These are phyloP conservation scores for Dacryopinax spathularia DNA, from an alignment of 768 basidiomycete genomes.

Conservation along the genomic window DNA sequence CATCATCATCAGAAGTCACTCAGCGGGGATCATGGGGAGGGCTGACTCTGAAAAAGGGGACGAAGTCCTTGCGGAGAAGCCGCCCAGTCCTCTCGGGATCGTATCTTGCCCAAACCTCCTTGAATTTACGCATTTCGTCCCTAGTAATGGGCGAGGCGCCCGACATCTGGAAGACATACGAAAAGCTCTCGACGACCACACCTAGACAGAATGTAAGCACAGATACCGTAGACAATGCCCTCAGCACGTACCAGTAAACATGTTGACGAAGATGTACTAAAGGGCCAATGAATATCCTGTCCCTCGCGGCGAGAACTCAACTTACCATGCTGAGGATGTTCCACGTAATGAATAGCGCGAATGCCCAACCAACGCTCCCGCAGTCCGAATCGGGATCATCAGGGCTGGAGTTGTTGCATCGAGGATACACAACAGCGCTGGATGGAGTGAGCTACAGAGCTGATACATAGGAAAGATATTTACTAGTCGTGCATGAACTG, in stretches of 20 bases:
- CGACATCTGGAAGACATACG: constrained; percentile 82
- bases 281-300: not conserved
- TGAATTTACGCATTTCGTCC: constrained; percentile 87
- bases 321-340: constrained; percentile 86
- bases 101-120: constrained; percentile 83
- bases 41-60: constrained; percentile 70
- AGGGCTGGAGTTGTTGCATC: constrained; percentile 48
- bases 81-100: constrained; percentile 67
- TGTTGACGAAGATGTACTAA: constrained; percentile 89
- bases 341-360: constrained; percentile 82
- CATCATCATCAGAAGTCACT: not conserved
- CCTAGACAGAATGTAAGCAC: constrained; percentile 26
- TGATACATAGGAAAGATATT: constrained; percentile 19
- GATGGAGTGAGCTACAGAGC: constrained; percentile 9
- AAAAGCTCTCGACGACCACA: constrained; percentile 92
- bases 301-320: constrained; percentile 1
- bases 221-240: not conserved
- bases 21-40: not conserved
- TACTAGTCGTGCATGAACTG: constrained; percentile 95
- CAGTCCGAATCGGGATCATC: constrained; percentile 62
- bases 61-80: constrained; percentile 53
- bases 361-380: constrained; percentile 72
- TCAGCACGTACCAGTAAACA: constrained; percentile 63
- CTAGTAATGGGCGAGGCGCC: constrained; percentile 72
- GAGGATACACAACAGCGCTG: constrained; percentile 63